phyloP scores from a whole-genome alignment of 2,329 filamentous ascomycete species.

The Aspergillus fijiensis region DNA sequence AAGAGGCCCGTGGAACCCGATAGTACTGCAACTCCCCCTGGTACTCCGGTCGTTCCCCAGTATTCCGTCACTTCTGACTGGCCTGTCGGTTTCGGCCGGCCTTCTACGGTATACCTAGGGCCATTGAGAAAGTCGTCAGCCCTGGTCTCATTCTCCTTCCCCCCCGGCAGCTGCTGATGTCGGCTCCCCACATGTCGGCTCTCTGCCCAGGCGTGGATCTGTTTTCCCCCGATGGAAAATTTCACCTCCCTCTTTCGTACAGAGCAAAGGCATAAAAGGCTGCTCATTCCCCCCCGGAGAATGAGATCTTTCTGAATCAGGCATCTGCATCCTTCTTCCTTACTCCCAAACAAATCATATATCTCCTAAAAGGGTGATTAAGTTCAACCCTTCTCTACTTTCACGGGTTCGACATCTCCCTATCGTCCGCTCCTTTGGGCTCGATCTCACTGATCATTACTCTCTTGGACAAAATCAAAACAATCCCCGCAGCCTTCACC shows the following conservation, averaged over 20 bases:
- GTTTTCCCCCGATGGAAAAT: constrained; percentile 3
- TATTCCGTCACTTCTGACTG: constrained; percentile 13
- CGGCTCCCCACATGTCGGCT: constrained; percentile 19
- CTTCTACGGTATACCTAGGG: constrained; percentile 10
- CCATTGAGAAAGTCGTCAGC: neutral
- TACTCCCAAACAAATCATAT: neutral
- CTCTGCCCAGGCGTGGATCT: constrained; percentile 9
- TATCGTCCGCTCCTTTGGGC: neutral
- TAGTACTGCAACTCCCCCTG: constrained; percentile 10
- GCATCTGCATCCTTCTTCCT: neutral
- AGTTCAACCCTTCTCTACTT: neutral
- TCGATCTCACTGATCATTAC: constrained; percentile 1
- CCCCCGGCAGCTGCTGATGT: neutral
- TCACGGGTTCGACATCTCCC: neutral
- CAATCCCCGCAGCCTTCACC: neutral
- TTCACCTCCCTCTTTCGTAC: constrained; percentile 5
- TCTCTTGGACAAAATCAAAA: neutral
- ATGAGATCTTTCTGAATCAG: neutral
- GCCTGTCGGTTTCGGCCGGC: constrained; percentile 23
- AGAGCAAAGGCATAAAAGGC: constrained; percentile 3
- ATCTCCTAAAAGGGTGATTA: neutral
- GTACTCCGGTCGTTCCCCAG: constrained; percentile 9
- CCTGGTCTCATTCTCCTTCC: neutral
- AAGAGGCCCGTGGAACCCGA: constrained; percentile 18
- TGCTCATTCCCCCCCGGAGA: constrained; percentile 4